A percentile compares a stretch with the other conserved stretches of the same genome.
Evolutionary conservation across 768 basidiomycete species (phyloP).

Genomic region (Leccinum rimulosum): DNA sequence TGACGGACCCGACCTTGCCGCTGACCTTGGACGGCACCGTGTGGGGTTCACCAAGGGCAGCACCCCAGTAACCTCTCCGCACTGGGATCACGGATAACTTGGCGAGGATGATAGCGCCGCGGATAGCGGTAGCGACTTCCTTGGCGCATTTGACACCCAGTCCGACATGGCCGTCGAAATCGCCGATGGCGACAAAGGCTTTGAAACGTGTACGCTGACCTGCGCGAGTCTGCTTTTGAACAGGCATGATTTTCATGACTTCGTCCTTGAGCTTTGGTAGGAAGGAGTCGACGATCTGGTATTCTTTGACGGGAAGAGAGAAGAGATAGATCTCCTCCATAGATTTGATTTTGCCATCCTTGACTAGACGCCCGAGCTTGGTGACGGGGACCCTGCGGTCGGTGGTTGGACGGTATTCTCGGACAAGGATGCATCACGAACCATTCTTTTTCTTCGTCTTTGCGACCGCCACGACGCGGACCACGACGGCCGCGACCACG

Average conservation of each 20-base stretch:
- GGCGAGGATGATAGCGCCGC: conserved; percentile 98
- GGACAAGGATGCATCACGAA: conserved; percentile 37
- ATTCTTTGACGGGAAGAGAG: conserved; percentile 99
- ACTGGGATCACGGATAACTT: conserved; percentile 98
- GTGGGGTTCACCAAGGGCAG: conserved; percentile 97
- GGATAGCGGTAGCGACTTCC: conserved; percentile 99
- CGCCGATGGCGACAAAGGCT: conserved; percentile 99
- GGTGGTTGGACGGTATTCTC: conserved; percentile 6
- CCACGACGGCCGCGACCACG: conserved; percentile 65
- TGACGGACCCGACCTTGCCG: conserved; percentile 98
- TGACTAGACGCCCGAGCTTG: conserved; percentile 98
- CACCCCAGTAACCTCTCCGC: conserved; percentile 99
- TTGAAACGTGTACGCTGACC: conserved; percentile 99
- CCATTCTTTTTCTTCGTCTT: conserved; percentile 99
- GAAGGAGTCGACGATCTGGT: conserved; percentile 99
- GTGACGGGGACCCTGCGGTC: conserved; percentile 87
- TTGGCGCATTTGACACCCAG: conserved; percentile 99
- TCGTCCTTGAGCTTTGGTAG: conserved; percentile 99
- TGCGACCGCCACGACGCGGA: conserved; percentile 93
- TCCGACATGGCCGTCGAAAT: conserved; percentile 97
- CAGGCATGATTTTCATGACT: conserved; percentile 99
- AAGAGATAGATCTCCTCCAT: conserved; percentile 99
- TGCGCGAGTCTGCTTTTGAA: conserved; percentile 99
- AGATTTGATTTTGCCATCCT: conserved; percentile 99
- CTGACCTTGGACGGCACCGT: conserved; percentile 98